These are phyloP conservation scores for Botrytis galanthina DNA, from an alignment of 2,329 filamentous ascomycete species.

Conservation along the genomic window DNA sequence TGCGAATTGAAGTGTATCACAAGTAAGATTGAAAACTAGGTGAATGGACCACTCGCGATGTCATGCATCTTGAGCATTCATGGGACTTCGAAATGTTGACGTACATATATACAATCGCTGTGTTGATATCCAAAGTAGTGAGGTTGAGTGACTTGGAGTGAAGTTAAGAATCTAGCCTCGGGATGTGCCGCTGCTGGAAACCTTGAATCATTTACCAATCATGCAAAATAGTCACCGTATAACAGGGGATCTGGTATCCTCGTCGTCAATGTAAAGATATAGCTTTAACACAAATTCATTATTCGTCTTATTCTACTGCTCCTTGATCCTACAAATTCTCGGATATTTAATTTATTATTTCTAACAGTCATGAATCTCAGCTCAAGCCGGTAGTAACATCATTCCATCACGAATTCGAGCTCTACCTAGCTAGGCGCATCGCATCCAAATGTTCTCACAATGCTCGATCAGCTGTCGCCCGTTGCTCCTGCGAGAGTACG, in stretches of 20 bases:
- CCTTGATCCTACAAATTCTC: neutral
- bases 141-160: neutral
- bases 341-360: conserved; percentile 11
- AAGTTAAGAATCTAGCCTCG: conserved; percentile 13
- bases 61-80: neutral
- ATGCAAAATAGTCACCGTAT: conserved; percentile 18
- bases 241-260: conserved; percentile 20
- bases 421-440: conserved; percentile 30
- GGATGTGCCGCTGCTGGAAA: neutral
- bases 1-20: neutral
- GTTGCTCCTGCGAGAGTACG: conserved; percentile 88
- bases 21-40: neutral
- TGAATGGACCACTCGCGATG: no score
- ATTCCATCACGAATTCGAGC: conserved; percentile 8
- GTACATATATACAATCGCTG: neutral
- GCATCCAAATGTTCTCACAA: conserved; percentile 55
- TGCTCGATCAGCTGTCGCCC: conserved; percentile 89
- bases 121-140: neutral
- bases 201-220: neutral
- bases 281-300: conserved; percentile 10
- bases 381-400: neutral
- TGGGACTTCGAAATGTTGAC: no score
- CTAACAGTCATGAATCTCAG: conserved; percentile 4
- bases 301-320: neutral
- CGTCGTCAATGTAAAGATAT: neutral